Evolutionary conservation across 2,329 filamentous ascomycete genomes (phyloP), one percentile per base, ranked within the genome.

Genomic region (Magnaporthiopsis rhizophila): DNA sequence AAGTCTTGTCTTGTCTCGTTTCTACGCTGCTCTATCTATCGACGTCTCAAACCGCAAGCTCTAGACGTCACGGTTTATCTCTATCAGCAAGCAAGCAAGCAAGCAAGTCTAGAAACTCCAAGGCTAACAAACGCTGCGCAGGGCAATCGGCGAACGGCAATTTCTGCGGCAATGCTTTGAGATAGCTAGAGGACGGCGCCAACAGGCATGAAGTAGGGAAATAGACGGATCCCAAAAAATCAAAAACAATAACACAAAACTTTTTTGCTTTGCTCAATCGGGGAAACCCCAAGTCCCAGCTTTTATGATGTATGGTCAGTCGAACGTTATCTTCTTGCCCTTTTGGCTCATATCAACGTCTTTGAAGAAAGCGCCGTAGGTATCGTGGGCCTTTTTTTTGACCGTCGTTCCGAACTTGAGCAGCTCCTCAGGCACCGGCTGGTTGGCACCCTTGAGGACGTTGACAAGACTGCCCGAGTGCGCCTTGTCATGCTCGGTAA

Each of bases 371-470:
- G 92, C 92, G 65, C 95, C 95, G 74, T 98, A 99, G 61, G 91
- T 90, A 72, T 92, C 90, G 79, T 99, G 95, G 61, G 88, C 86
- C 92, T 98, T 98, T 86, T 96, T 97, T 86, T 98, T 99, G 63
- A 99, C 95, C 0, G 94, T 98, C 28, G 92, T 96, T 71, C 95
- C 95, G 70, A 97, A 99, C 79, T 96, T 97, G 75, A 98, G 82
- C 53, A 99, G 80, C 32, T 91, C 90, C 58, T 97, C 92, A 2
- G 95, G 95, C 0, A 99, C 91, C 15, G 87, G 83, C 77, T 99
- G 95, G 69, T 92, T 91, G 30, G 95, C 93, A n/a, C 88, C 91
- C 78, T 90, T 96, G 67, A 99, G 85, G 64, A 99, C 92, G 75
- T 98, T 98, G 80, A 98, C 90, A 70, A 99, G 80, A 12, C 90